Conservation (phyloP, 1,139 yeast genomes). For the Nematodospora anomalae region DNA sequence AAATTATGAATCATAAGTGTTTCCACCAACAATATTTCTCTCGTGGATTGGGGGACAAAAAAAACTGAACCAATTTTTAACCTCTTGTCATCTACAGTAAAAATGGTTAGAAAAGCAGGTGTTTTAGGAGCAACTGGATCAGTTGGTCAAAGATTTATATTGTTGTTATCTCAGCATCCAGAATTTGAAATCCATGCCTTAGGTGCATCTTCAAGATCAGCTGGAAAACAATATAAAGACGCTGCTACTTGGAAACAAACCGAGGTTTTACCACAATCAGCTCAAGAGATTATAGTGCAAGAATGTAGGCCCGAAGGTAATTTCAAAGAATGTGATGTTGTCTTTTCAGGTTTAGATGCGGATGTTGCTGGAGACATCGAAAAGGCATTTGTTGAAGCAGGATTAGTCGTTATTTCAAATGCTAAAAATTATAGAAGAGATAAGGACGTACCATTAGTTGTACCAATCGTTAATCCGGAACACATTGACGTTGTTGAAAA, state of each 20-base stretch:
- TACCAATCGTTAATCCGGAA: slow-evolving; percentile 94
- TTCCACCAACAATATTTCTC: no score
- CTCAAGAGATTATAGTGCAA: slow-evolving; percentile 61
- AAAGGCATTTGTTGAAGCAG: slow-evolving; percentile 76
- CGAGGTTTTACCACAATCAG: slow-evolving; percentile 68
- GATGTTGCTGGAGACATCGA: slow-evolving; percentile 94
- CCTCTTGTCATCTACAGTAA: no score
- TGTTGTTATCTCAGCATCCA: slow-evolving; percentile 83
- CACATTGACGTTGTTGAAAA: slow-evolving; percentile 77
- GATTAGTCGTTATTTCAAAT: slow-evolving; percentile 83
- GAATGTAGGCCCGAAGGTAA: slow-evolving; percentile 73
- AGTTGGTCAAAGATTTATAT: slow-evolving; percentile 94
- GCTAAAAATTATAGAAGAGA: slow-evolving; percentile 95
- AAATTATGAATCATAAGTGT: no score
- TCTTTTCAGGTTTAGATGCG: slow-evolving; percentile 92
- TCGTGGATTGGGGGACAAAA: no score
- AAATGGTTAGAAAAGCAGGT: slow-evolving; percentile 60
- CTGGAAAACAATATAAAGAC: slow-evolving; percentile 81
- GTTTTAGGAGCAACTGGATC: slow-evolving; percentile 98
- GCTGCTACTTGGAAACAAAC: slow-evolving; percentile 98
- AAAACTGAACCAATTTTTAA: no score
- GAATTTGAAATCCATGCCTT: slow-evolving; percentile 80
- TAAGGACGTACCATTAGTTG: slow-evolving; percentile 85
- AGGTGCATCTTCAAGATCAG: slow-evolving; percentile 94
- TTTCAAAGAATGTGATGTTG: slow-evolving; percentile 88